A percentile compares a stretch with the other conserved stretches of the same genome.
Evolutionary conservation across 805 yeast species (phyloP).

Genomic region (Dipodascopsis uninucleata): DNA sequence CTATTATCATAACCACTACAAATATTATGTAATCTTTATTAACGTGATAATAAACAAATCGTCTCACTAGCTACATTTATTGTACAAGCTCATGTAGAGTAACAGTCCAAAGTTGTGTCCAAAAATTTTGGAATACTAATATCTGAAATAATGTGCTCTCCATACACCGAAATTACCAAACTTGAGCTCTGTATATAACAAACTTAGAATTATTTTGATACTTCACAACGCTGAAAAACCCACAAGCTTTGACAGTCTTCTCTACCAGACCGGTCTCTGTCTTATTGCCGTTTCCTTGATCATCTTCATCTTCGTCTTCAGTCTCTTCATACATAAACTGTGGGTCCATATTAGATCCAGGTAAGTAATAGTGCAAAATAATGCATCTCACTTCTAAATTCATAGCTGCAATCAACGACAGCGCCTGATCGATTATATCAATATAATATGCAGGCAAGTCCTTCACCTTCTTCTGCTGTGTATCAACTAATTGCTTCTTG

Average conservation of each 20-base stretch:
- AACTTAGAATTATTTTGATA: background rate
- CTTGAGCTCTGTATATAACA: constrained; percentile 2
- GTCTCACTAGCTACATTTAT: too few species aligned
- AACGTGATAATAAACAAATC: too few species aligned
- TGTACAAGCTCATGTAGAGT: too few species aligned
- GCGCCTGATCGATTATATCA: background rate
- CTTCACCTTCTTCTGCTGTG: background rate
- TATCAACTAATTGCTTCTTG: background rate
- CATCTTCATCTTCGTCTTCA: background rate
- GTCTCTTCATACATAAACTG: background rate
- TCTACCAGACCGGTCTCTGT: too few species aligned
- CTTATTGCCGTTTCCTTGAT: background rate
- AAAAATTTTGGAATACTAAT: too few species aligned
- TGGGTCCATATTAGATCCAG: background rate
- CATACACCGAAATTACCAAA: background rate
- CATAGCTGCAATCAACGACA: constrained; percentile 1
- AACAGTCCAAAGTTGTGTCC: too few species aligned
- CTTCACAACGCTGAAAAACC: constrained; percentile 2
- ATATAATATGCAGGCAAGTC: background rate
- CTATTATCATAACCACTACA: too few species aligned
- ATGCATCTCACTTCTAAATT: constrained; percentile 2
- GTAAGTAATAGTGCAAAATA: background rate
- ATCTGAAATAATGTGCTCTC: too few species aligned
- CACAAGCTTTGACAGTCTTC: background rate
- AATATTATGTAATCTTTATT: too few species aligned